A percentile compares a stretch with the other conserved stretches of the same genome.
Evolutionary conservation across 768 basidiomycete species (phyloP).

Genomic region (Pholiota conissans): DNA sequence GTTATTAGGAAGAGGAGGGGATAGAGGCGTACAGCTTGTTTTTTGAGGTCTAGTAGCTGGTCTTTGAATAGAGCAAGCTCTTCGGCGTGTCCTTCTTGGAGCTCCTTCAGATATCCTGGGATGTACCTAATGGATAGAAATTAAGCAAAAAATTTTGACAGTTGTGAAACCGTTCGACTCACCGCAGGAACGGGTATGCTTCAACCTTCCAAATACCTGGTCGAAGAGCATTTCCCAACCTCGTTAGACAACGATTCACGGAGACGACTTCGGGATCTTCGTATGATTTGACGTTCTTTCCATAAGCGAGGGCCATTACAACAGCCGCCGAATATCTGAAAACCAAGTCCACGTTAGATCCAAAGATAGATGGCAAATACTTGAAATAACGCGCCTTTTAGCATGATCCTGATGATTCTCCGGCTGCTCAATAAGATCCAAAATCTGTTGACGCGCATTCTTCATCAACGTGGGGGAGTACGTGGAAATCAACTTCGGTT

Average conservation of each 20-base stretch:
- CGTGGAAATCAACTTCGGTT: slow-evolving; percentile 47
- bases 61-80: slow-evolving; percentile 56
- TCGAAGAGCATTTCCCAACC: slow-evolving; percentile 44
- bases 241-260: slow-evolving; percentile 45
- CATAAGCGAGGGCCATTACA: slow-evolving; percentile 52
- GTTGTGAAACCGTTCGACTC: not conserved
- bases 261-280: slow-evolving; percentile 47
- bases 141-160: no score
- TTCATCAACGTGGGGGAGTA: slow-evolving; percentile 52
- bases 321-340: slow-evolving; percentile 49
- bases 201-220: slow-evolving; percentile 51
- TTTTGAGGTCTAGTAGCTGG: slow-evolving; percentile 46
- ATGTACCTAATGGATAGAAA: slow-evolving; percentile 40
- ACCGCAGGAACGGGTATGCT: slow-evolving; percentile 42
- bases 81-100: slow-evolving; percentile 55
- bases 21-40: slow-evolving; percentile 37
- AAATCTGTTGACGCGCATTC: slow-evolving; percentile 40
- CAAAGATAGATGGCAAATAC: not conserved
- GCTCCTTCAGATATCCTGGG: slow-evolving; percentile 61
- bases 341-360: not conserved
- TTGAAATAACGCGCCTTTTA: slow-evolving; percentile 33
- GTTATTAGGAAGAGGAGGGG: not conserved
- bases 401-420: slow-evolving; percentile 54
- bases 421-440: slow-evolving; percentile 44
- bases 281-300: slow-evolving; percentile 39